Base-by-base conservation (phyloP, 129 eudicot genomes). In the Smallanthus sonchifolius region DNA sequence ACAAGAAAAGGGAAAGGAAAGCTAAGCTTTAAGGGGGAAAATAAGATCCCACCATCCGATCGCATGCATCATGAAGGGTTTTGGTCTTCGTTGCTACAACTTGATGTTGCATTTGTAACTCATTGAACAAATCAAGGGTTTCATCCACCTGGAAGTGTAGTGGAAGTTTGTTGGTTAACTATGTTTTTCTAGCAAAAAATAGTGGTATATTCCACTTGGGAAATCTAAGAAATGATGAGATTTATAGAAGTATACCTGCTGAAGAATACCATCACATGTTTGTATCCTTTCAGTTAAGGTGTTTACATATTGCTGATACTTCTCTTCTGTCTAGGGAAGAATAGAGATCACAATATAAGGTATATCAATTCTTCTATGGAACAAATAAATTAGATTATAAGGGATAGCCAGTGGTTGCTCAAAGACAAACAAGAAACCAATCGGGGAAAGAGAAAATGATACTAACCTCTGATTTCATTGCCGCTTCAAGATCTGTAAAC, bases 1-100 rank as follows among this genome's bases (percentile, higher is more conserved):
- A 52, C 51, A 45, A 51, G 38, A 19, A 38, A 72, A 72, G 20
- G 30, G 11, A 61, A 60, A 56, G 44, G 67, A 61, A 11, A 49
- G 71, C 37, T 67, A 77, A 44, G 76, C 62, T 62, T 72, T 66
- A 52, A 39, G 42, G 14, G 47, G 42, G 54, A 28, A 67, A 65
- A 75, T 56, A 38, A 39, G 37, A 67, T 7, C 83, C 67, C 73
- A 94, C 98, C 98, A 94, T 69, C 79, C 97, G 80, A 65, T 94
- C 98, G 66, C 98, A 94, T 75, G 97, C 98, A 85, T 94, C 98
- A 80, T 90, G 98, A 69, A 94, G 97, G 35, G 98, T 90, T 83
- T 90, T 94, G 65, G 98, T 94, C 81, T 94, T 94, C 54, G 91
- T 90, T 75, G 95, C 96, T 44, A 94, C 98, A 59, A 93, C 96